Conservation (phyloP, 2,329 filamentous ascomycete genomes). For the Colletotrichum sp. region DNA sequence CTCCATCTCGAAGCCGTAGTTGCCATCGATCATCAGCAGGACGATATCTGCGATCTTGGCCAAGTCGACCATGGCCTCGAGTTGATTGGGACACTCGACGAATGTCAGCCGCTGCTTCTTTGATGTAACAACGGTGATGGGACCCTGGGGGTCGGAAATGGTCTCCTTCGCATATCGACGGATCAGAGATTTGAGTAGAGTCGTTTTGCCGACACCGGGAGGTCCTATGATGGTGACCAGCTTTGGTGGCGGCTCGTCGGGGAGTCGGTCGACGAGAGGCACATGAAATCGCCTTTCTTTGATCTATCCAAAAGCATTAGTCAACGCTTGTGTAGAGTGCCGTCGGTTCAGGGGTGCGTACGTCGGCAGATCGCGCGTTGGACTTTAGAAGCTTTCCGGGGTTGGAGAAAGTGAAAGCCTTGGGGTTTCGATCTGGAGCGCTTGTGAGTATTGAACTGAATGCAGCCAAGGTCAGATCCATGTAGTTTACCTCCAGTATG, state of each 20-base stretch:
- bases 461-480: constrained; percentile 20
- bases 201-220: constrained; percentile 94
- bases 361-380: constrained; percentile 75
- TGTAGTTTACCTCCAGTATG: constrained; percentile 57
- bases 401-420: constrained; percentile 85
- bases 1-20: constrained; percentile 99
- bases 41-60: constrained; percentile 98
- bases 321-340: not conserved
- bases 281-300: constrained; percentile 97
- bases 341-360: constrained; percentile 35
- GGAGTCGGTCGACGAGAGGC: constrained; percentile 91
- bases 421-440: constrained; percentile 74
- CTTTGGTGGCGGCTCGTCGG: constrained; percentile 92
- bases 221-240: constrained; percentile 95
- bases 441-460: not conserved
- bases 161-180: constrained; percentile 96
- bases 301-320: constrained; percentile 56
- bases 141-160: constrained; percentile 85
- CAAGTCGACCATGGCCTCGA: constrained; percentile 96
- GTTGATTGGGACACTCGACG: constrained; percentile 94
- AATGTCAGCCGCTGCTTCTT: constrained; percentile 96
- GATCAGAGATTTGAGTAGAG: constrained; percentile 91
- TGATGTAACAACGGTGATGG: constrained; percentile 94
- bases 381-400: constrained; percentile 82
- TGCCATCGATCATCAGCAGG: constrained; percentile 96